Evolutionary conservation across 305 asterid species (phyloP).

Genomic region (Vinca major): DNA sequence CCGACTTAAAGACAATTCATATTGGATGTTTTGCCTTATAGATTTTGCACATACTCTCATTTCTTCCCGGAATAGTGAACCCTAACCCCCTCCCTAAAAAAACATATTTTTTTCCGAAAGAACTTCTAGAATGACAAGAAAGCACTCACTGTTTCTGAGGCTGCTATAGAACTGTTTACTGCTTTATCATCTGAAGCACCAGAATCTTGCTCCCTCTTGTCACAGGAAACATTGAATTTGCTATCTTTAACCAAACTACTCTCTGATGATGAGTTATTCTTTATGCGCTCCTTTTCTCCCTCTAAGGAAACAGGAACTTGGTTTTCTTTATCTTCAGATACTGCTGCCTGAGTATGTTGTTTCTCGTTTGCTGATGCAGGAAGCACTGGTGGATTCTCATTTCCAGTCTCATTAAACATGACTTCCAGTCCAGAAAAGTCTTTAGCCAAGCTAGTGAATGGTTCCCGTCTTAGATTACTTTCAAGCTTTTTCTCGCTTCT

Average conservation of each 20-base stretch:
- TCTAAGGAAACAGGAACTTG: slow-evolving; percentile 29
- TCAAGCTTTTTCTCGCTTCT: slow-evolving; percentile 77
- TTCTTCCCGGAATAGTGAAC: not conserved
- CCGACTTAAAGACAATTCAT: slow-evolving; percentile 8
- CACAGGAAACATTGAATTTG: slow-evolving; percentile 17
- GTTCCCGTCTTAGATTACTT: slow-evolving; percentile 32
- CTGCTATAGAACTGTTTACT: slow-evolving; percentile 24
- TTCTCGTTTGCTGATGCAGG: slow-evolving; percentile 31
- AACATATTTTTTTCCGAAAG: too few relatives aligned
- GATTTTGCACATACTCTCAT: not conserved
- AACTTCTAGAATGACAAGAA: slow-evolving; percentile 9
- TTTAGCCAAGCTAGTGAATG: slow-evolving; percentile 40
- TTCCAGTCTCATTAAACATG: slow-evolving; percentile 51
- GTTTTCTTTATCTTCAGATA: slow-evolving; percentile 55
- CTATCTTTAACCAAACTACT: slow-evolving; percentile 27
- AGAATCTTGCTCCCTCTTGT: slow-evolving; percentile 26
- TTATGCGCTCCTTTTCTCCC: slow-evolving; percentile 20
- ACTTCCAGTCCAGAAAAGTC: slow-evolving; percentile 59
- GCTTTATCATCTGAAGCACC: slow-evolving; percentile 23
- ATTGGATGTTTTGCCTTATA: too few relatives aligned
- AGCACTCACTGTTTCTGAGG: slow-evolving; percentile 38
- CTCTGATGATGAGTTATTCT: slow-evolving; percentile 22
- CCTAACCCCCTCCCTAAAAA: too few relatives aligned
- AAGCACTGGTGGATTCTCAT: slow-evolving; percentile 25
- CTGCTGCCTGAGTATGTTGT: slow-evolving; percentile 21